Evolutionary conservation across 2,329 filamentous ascomycete genomes (phyloP).

Genomic region (Thelonectria discophora): DNA sequence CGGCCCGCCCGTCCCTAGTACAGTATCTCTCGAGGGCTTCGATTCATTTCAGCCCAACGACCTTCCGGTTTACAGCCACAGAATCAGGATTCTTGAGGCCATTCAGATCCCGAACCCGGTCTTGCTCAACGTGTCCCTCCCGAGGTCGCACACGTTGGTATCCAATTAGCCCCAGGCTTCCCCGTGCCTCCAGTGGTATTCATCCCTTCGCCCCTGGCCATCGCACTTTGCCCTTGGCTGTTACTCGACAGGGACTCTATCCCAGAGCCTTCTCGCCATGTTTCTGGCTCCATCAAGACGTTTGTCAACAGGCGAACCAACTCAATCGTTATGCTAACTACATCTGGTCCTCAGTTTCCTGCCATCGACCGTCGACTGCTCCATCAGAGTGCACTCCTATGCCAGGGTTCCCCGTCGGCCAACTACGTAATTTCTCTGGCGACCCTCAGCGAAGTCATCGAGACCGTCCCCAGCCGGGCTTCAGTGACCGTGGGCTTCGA

Average conservation of each 20-base stretch:
- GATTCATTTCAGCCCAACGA: not conserved
- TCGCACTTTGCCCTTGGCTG: conserved; percentile 25
- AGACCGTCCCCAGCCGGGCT: conserved; percentile 10
- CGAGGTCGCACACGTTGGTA: conserved; percentile 32
- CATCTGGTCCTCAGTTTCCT: not conserved
- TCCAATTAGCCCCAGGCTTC: conserved; percentile 9
- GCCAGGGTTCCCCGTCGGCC: conserved; percentile 4
- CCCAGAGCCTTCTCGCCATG: conserved; percentile 9
- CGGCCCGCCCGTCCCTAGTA: not conserved
- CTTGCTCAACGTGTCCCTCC: conserved; percentile 29
- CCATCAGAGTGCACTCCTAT: not conserved
- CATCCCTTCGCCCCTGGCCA: conserved; percentile 23
- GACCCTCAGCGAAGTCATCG: conserved; percentile 17
- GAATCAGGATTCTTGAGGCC: conserved; percentile 20
- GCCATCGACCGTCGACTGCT: not conserved
- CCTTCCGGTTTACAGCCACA: not conserved
- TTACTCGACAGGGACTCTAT: conserved; percentile 1
- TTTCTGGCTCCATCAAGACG: not conserved
- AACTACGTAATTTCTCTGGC: conserved; percentile 17
- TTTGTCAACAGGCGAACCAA: conserved; percentile 4
- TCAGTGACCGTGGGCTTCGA: conserved; percentile 21
- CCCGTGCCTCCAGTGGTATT: conserved; percentile 7
- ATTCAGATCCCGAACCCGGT: conserved; percentile 15
- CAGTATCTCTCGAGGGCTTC: not conserved
- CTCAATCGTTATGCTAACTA: not conserved